Conservation (phyloP, 352 stramenopile species). For the Pythium chondricola region DNA sequence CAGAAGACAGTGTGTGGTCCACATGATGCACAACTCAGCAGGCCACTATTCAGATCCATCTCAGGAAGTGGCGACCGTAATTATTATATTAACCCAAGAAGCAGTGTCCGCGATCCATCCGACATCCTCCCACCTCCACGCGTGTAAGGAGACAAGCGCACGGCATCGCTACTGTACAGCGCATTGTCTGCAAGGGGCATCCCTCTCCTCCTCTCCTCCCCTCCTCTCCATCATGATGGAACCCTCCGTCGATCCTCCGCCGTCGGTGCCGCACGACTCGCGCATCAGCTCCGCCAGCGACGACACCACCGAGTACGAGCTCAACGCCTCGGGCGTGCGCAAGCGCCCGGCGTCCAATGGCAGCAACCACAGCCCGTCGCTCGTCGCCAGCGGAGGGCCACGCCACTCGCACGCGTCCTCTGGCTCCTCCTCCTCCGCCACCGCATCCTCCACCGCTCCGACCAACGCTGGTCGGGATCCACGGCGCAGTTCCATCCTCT, state of each 20-base stretch:
- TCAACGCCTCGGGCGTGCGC: not conserved
- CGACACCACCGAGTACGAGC: too few species aligned
- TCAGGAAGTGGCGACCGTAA: not conserved
- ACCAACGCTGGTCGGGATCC: not conserved
- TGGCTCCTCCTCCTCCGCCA: not conserved
- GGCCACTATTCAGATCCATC: conserved; percentile 7
- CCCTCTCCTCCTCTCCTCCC: too few species aligned
- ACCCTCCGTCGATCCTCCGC: not conserved
- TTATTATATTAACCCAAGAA: not conserved
- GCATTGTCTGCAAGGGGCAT: too few species aligned
- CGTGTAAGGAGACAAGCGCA: too few species aligned
- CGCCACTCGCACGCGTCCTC: not conserved
- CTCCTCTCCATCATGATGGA: not conserved
- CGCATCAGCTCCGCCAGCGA: too few species aligned
- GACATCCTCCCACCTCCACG: too few species aligned
- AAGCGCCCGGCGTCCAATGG: not conserved
- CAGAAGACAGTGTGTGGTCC: conserved; percentile 6
- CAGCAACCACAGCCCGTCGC: not conserved
- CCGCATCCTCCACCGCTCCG: not conserved
- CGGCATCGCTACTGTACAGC: too few species aligned
- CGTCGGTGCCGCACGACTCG: not conserved
- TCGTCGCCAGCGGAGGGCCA: not conserved
- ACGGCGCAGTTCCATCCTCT: conserved; percentile 25
- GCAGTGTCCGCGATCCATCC: too few species aligned
- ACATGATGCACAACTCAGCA: conserved; percentile 1